Percentiles rank a stretch among this genome's conserved stretches.
These are phyloP conservation scores for Eucalyptus curtisii DNA, from an alignment of 345 rosid species.

Conservation along the genomic window DNA sequence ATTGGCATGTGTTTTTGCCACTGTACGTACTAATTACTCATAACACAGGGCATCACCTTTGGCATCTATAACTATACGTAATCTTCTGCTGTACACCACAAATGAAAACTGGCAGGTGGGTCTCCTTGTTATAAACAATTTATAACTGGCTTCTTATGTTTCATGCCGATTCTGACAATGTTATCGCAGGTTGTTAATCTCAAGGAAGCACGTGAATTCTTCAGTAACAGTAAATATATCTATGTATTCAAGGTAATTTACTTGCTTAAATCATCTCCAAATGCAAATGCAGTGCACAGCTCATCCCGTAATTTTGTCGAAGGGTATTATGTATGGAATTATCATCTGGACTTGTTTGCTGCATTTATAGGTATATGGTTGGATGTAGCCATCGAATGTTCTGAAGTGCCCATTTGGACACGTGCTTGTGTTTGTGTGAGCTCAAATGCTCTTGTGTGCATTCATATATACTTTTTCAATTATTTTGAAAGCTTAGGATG, in stretches of 20 bases:
- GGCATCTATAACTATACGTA: constrained; percentile 87
- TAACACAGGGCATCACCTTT: constrained; percentile 78
- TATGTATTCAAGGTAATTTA: constrained; percentile 81
- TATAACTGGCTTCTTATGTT: neutral
- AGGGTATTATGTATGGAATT: neutral
- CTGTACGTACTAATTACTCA: neutral
- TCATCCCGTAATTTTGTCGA: neutral
- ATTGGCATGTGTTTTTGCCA: neutral
- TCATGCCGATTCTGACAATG: neutral
- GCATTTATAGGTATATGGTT: neutral
- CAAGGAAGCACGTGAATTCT: constrained; percentile 95
- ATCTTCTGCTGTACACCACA: constrained; percentile 72
- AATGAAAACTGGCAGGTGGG: constrained; percentile 96
- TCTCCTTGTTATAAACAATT: neutral
- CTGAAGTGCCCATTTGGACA: neutral
- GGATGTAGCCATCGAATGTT: neutral
- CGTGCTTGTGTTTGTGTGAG: neutral
- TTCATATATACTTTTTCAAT: neutral
- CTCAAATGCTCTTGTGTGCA: neutral
- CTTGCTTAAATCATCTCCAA: neutral
- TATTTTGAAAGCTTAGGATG: neutral
- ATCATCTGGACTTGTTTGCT: neutral
- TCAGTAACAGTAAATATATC: constrained; percentile 57
- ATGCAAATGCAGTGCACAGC: neutral
- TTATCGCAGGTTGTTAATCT: constrained; percentile 73